Percentiles rank a stretch among this genome's conserved stretches.
Evolutionary conservation across 2,329 filamentous ascomycete species (phyloP).

Genomic region (Amphichorda felina): DNA sequence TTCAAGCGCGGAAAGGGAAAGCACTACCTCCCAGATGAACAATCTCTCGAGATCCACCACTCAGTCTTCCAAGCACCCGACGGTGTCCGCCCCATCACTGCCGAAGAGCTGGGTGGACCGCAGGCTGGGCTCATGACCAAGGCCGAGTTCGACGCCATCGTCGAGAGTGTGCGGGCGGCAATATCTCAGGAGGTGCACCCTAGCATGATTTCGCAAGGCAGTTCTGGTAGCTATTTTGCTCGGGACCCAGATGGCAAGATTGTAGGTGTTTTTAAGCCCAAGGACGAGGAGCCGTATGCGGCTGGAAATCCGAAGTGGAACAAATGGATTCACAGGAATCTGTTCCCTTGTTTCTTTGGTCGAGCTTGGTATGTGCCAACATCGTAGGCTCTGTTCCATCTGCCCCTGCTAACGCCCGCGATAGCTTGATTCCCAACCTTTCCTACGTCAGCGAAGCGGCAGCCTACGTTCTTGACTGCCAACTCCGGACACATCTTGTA

Average conservation of each 20-base stretch:
- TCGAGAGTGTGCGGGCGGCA: conserved; percentile 80
- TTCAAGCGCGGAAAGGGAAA: conserved; percentile 80
- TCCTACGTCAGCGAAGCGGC: conserved; percentile 97
- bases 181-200: conserved; percentile 89
- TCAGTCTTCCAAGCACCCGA: conserved; percentile 93
- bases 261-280: conserved; percentile 96
- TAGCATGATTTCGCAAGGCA: conserved; percentile 92
- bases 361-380: conserved; percentile 59
- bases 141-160: conserved; percentile 73
- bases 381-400: background rate
- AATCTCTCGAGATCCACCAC: conserved; percentile 89
- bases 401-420: background rate
- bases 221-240: conserved; percentile 96
- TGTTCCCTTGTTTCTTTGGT: conserved; percentile 96
- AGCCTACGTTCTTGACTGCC: conserved; percentile 86
- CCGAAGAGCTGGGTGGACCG: conserved; percentile 55
- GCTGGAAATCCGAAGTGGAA: conserved; percentile 98
- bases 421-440: conserved; percentile 81
- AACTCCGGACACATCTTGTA: conserved; percentile 82
- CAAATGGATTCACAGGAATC: conserved; percentile 96
- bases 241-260: conserved; percentile 85
- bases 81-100: conserved; percentile 67
- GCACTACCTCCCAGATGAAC: conserved; percentile 62
- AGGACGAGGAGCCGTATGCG: conserved; percentile 96
- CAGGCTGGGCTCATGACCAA: conserved; percentile 60